Evolutionary conservation across 164 flowering plant species (phyloP), one percentile per base, ranked within the genome.

Genomic region (grape (Vitis vinifera)): DNA sequence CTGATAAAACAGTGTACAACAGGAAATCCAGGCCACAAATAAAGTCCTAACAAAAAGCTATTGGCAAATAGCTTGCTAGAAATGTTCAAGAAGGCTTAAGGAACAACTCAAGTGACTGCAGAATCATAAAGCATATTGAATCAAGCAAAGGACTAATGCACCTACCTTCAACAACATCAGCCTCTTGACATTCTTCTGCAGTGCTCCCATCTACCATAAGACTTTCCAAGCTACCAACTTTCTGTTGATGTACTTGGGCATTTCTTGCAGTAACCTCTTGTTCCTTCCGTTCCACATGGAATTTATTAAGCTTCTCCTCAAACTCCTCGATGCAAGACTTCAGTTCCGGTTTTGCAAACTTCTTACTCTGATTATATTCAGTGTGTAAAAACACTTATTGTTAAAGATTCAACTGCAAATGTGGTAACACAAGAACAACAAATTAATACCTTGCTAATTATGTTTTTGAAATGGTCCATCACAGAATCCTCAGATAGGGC

Each of bases 321-420:
- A 96, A 96, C 81, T 96, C 99, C 75, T 93, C 98, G 23, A 96
- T 79, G 74, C 86, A 85, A 19, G 85, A 72, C 74, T 87, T 96
- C 2, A 91, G 71, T 76, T 96, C 99, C 61, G 94, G 97, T 76
- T 91, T 96, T 29, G 97, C 91, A 86, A 89, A 96, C 79, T 96
- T 96, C 79, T 93, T 96, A 10, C 75, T 85, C 99, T 93, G 87
- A 62, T 69, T 58, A 11, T 67, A 50, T 59, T 15, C 58, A 55
- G 68, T 10, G 59, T 56, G 62, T 56, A 52, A 67, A 55, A 52
- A 52, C 68, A 29, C 51, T 73, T 44, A 70, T 31, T 12, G 15
- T 63, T 63, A 50, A 58, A 55, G 48, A 1, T 10, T n/a, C 31
- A 56, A n/a, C 55, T 9, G 30, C 16, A 12, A 59, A 50, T 10